phyloP scores from a whole-genome alignment of 2,329 filamentous ascomycete species.

The Colletotrichum liriopes region DNA sequence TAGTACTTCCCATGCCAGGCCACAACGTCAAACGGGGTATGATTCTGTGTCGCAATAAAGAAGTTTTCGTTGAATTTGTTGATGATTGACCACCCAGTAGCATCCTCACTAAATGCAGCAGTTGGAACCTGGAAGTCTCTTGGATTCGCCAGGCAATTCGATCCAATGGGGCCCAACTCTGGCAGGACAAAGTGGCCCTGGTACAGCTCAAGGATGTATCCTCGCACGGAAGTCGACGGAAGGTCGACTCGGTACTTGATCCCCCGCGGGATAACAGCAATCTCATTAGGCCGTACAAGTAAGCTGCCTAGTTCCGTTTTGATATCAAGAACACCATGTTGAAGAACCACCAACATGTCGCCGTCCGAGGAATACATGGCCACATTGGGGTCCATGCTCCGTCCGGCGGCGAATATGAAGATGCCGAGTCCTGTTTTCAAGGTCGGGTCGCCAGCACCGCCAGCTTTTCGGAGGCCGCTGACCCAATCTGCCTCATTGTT shows the following conservation, averaged over 20 bases:
- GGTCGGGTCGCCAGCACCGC: constrained; percentile 79
- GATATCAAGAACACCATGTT: constrained; percentile 75
- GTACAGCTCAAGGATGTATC: constrained; percentile 79
- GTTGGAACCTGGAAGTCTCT: constrained; percentile 77
- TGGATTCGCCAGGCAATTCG: constrained; percentile 77
- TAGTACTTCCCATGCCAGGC: constrained; percentile 80
- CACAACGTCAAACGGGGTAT: constrained; percentile 77
- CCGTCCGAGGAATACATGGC: constrained; percentile 82
- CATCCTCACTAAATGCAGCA: constrained; percentile 70
- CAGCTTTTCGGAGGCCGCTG: constrained; percentile 71
- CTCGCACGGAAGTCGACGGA: constrained; percentile 71
- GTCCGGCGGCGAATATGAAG: constrained; percentile 78
- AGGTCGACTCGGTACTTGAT: constrained; percentile 74
- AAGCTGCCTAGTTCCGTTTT: constrained; percentile 76
- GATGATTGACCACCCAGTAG: constrained; percentile 63
- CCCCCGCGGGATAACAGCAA: constrained; percentile 75
- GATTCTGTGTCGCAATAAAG: constrained; percentile 71
- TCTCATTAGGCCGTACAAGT: constrained; percentile 75
- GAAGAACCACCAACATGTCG: constrained; percentile 77
- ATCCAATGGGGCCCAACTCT: constrained; percentile 77
- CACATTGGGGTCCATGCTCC: constrained; percentile 76
- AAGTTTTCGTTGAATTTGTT: constrained; percentile 73
- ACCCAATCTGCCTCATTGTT: constrained; percentile 58
- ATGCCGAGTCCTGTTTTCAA: constrained; percentile 79
- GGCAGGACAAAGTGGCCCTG: constrained; percentile 76